Conservation (phyloP, 768 basidiomycete species). For the Lentinus brumalis region DNA sequence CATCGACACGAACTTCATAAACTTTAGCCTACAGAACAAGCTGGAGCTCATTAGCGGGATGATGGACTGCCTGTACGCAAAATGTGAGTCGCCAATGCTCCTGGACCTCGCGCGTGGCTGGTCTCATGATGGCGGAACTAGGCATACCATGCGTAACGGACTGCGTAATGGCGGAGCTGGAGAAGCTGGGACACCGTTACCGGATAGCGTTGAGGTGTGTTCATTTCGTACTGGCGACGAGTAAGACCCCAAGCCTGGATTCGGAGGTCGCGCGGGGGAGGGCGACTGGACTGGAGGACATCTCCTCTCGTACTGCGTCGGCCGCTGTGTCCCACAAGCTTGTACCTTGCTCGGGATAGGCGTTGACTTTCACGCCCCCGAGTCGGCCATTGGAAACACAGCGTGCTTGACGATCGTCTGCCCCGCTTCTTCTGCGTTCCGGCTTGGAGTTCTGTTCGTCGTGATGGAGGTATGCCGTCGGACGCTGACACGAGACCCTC, state of each 20-base stretch:
- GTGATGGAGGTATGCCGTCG: background rate
- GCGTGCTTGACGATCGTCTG: too few relatives aligned
- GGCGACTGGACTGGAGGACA: too few relatives aligned
- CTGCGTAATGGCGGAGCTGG: conserved; percentile 97
- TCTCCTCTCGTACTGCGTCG: too few relatives aligned
- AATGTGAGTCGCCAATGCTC: conserved; percentile 58
- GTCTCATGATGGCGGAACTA: conserved; percentile 33
- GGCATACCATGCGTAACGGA: conserved; percentile 99
- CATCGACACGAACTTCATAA: conserved; percentile 99
- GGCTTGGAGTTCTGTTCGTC: too few relatives aligned
- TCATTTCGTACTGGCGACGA: background rate
- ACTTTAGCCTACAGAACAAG: conserved; percentile 97
- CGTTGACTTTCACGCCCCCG: too few relatives aligned
- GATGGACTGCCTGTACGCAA: conserved; percentile 99
- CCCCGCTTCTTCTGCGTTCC: too few relatives aligned
- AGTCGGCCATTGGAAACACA: too few relatives aligned
- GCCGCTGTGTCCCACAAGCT: too few relatives aligned
- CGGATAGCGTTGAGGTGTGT: conserved; percentile 89
- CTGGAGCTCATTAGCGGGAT: conserved; percentile 94
- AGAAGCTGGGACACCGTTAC: conserved; percentile 95
- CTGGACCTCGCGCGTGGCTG: background rate
- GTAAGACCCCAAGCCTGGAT: too few relatives aligned
- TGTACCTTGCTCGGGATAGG: too few relatives aligned
- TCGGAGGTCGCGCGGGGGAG: too few relatives aligned
- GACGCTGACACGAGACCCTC: conserved; percentile 12